phyloP scores from a whole-genome alignment of 2,329 filamentous ascomycete species.

The Grosmannia penicillata region DNA sequence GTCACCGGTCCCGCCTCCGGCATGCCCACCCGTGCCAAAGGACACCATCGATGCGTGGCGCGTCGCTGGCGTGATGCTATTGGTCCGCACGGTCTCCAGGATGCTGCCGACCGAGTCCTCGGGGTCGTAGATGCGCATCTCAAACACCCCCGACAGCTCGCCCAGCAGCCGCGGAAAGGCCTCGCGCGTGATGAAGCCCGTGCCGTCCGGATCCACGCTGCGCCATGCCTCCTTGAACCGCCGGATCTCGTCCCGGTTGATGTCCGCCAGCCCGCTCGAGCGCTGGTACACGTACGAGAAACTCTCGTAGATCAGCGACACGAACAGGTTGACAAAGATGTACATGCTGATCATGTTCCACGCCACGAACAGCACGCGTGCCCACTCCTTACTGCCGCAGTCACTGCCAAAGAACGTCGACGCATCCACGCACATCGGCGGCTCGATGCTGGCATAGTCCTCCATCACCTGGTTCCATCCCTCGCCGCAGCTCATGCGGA shows the following conservation, averaged over 20 bases:
- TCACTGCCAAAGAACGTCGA: constrained; percentile 71
- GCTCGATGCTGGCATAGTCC: constrained; percentile 69
- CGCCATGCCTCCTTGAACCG: constrained; percentile 98
- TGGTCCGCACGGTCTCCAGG: constrained; percentile 64
- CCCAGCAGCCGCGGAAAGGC: constrained; percentile 77
- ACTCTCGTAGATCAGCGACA: constrained; percentile 97
- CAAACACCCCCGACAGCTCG: constrained; percentile 87
- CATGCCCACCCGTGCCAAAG: too few species aligned
- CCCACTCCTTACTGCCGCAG: constrained; percentile 84
- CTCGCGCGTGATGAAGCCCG: constrained; percentile 81
- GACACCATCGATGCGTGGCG: constrained; percentile 41
- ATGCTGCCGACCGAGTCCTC: constrained; percentile 80
- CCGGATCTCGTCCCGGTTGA: constrained; percentile 86
- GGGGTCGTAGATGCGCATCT: constrained; percentile 90
- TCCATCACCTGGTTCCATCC: constrained; percentile 97
- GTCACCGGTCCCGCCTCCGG: constrained; percentile 35
- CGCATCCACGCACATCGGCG: constrained; percentile 65
- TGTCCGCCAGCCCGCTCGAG: constrained; percentile 78
- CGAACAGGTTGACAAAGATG: constrained; percentile 95
- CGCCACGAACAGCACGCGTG: constrained; percentile 74
- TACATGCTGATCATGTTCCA: constrained; percentile 99
- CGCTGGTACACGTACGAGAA: constrained; percentile 98
- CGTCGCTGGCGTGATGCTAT: constrained; percentile 22
- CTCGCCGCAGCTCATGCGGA: constrained; percentile 85
- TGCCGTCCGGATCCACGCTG: constrained; percentile 81